phyloP scores from a whole-genome alignment of 2,329 filamentous ascomycete genomes.

The Cercospora janseana region DNA sequence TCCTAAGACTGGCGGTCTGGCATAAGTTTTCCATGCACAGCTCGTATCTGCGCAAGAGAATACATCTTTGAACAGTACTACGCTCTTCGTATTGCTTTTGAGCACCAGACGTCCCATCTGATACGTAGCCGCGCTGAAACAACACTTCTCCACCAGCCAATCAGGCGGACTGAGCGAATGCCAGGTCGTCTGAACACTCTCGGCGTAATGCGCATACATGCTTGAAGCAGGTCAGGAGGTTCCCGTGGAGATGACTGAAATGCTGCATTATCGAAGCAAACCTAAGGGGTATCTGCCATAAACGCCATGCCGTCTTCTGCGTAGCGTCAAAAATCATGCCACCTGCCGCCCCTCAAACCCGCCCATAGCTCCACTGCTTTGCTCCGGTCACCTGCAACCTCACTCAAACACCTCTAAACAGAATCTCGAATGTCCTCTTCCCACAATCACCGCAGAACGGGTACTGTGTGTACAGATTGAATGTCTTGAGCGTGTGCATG shows the following conservation, averaged over 20 bases:
- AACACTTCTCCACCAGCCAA: too few relatives aligned
- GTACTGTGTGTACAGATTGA: constrained; percentile 5
- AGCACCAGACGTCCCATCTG: too few relatives aligned
- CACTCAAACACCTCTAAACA: constrained; percentile 21
- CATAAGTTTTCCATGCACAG: too few relatives aligned
- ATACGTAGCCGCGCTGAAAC: too few relatives aligned
- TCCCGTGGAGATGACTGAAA: too few relatives aligned
- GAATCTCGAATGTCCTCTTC: constrained; percentile 19
- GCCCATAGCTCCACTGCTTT: background rate
- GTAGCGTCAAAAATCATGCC: constrained; percentile 4
- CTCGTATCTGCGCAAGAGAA: too few relatives aligned
- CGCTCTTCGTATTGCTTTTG: too few relatives aligned
- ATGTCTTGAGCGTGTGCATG: constrained; percentile 11
- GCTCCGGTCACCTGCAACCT: background rate
- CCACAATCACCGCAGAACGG: constrained; percentile 16
- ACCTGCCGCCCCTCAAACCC: background rate
- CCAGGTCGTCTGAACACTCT: background rate
- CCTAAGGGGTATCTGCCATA: constrained; percentile 9
- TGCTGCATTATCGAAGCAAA: background rate
- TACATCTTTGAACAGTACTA: too few relatives aligned
- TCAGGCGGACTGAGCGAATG: too few relatives aligned
- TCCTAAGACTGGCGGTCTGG: too few relatives aligned
- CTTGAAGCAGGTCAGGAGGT: background rate
- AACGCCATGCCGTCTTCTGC: constrained; percentile 1
- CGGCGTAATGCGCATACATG: background rate